Evolutionary conservation across 2,329 filamentous ascomycete species (phyloP).

Genomic region (Verticillium nonalfalfae): DNA sequence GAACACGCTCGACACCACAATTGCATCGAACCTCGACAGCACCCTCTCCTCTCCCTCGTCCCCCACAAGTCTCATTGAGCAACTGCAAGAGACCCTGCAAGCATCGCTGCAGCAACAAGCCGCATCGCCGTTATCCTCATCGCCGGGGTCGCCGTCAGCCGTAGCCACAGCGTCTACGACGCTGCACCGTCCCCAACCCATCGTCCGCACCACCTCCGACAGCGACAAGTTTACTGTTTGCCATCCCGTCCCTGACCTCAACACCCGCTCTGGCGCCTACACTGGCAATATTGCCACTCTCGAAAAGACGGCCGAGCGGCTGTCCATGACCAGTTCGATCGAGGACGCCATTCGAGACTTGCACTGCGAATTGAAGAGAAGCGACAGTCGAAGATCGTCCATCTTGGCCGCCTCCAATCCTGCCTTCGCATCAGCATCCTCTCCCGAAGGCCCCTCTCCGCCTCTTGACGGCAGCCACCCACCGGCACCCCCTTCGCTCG

Average conservation of each 20-base stretch:
- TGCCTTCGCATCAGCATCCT: conserved; percentile 10
- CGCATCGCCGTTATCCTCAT: conserved; percentile 7
- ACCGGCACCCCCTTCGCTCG: conserved; percentile 15
- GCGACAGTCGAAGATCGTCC: conserved; percentile 61
- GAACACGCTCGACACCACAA: not conserved
- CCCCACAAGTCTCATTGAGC: conserved; percentile 12
- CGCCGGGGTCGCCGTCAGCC: not conserved
- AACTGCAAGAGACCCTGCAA: conserved; percentile 12
- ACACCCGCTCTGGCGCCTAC: conserved; percentile 55
- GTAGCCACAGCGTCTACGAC: conserved; percentile 8
- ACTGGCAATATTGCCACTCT: conserved; percentile 65
- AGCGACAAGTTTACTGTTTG: conserved; percentile 37
- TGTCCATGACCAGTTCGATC: conserved; percentile 70
- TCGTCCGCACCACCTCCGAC: conserved; percentile 39
- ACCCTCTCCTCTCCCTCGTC: conserved; percentile 7
- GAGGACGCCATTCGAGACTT: conserved; percentile 71
- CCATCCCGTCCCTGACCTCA: conserved; percentile 58
- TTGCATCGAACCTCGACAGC: not conserved
- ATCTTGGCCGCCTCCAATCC: conserved; percentile 41
- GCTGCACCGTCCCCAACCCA: conserved; percentile 26
- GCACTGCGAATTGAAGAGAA: conserved; percentile 64
- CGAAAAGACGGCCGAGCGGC: conserved; percentile 67
- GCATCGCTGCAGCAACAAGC: conserved; percentile 1
- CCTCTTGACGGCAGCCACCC: conserved; percentile 15
- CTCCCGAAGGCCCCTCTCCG: conserved; percentile 11